These are phyloP conservation scores for Gynochthodes officinalis DNA, from an alignment of 257 asterid genomes.

Conservation along the genomic window DNA sequence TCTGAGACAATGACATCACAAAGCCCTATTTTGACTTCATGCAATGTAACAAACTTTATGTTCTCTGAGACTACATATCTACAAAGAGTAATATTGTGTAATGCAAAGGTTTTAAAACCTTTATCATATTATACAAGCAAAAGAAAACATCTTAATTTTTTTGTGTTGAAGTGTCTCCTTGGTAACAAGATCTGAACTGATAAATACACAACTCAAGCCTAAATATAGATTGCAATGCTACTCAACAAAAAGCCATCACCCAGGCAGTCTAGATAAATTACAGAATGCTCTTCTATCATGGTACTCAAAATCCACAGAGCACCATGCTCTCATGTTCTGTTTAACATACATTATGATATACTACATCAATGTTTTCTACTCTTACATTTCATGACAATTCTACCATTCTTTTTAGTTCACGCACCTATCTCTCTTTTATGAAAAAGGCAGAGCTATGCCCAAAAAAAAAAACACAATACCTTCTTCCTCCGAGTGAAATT, in stretches of 20 bases:
- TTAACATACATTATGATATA: not conserved
- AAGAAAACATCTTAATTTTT: not conserved
- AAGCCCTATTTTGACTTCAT: not conserved
- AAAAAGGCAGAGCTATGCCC: not conserved
- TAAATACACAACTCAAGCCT: not conserved
- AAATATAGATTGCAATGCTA: not conserved
- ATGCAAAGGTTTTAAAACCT: not conserved
- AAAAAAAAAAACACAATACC: constrained; percentile 22
- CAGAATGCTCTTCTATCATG: not conserved
- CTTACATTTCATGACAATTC: not conserved
- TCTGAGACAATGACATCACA: not conserved
- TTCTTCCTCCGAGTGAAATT: constrained; percentile 63
- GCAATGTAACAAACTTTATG: not conserved
- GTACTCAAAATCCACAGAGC: not conserved
- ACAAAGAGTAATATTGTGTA: not conserved
- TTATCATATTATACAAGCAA: not conserved
- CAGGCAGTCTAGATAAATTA: not conserved
- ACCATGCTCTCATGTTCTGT: not conserved
- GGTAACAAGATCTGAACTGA: not conserved
- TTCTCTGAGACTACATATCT: not conserved
- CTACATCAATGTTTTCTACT: not conserved
- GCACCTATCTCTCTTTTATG: not conserved
- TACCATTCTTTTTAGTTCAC: not conserved
- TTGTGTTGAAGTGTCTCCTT: not conserved
- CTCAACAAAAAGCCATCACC: not conserved